Conservation (phyloP, 352 stramenopile genomes). For the Phytophthora idaei region DNA sequence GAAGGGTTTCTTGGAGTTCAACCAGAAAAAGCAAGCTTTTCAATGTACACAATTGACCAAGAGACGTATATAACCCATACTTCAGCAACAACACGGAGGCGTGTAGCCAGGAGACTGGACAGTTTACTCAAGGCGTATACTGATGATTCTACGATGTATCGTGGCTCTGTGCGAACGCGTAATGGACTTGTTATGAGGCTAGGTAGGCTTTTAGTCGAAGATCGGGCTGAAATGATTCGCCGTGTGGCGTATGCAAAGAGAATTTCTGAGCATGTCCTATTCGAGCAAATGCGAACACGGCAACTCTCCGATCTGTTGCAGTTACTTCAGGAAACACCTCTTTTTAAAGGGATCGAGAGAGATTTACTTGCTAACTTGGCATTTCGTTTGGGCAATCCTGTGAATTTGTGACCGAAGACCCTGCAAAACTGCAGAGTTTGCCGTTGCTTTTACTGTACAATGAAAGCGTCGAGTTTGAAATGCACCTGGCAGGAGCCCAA, state of each 20-base stretch:
- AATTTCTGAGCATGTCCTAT: slow-evolving; percentile 18
- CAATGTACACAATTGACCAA: slow-evolving; percentile 21
- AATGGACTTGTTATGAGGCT: slow-evolving; percentile 24
- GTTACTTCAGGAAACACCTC: slow-evolving; percentile 18
- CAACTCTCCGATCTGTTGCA: slow-evolving; percentile 23
- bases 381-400: slow-evolving; percentile 17
- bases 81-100: slow-evolving; percentile 10
- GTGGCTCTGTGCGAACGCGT: slow-evolving; percentile 11
- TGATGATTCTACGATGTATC: slow-evolving; percentile 17
- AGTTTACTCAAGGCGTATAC: slow-evolving; percentile 20
- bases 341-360: slow-evolving; percentile 22
- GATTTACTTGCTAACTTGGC: slow-evolving; percentile 27
- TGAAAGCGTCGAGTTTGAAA: slow-evolving; percentile 25
- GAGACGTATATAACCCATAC: slow-evolving; percentile 15
- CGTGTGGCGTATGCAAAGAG: slow-evolving; percentile 36
- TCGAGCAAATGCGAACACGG: slow-evolving; percentile 12
- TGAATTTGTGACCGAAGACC: slow-evolving; percentile 14
- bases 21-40: not conserved
- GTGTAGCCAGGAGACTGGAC: slow-evolving; percentile 13
- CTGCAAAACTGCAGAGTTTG: not conserved
- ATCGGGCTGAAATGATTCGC: slow-evolving; percentile 42
- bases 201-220: slow-evolving; percentile 35
- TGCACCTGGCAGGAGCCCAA: slow-evolving; percentile 1
- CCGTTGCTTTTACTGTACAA: slow-evolving; percentile 21
- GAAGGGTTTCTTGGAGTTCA: slow-evolving; percentile 4